phyloP scores from a whole-genome alignment of 768 basidiomycete genomes.

The Boletus fagicola region DNA sequence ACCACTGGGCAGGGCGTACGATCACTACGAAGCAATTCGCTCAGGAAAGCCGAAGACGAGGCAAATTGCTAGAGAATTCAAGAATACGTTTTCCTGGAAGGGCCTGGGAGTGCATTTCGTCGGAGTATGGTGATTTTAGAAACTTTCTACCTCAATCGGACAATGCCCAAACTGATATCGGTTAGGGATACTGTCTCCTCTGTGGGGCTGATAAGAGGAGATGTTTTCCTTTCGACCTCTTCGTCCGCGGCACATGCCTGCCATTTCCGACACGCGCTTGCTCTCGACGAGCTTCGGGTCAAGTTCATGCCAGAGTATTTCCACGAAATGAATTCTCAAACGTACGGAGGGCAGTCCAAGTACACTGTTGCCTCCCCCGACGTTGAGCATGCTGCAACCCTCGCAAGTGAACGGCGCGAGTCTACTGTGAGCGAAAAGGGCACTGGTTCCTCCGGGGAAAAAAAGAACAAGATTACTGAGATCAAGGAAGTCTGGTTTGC shows the following conservation, averaged over 20 bases:
- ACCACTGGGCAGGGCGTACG: conserved; percentile 13
- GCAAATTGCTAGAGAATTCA: conserved; percentile 35
- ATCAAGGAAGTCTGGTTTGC: too few species aligned
- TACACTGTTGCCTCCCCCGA: neutral
- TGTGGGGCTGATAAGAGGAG: conserved; percentile 50
- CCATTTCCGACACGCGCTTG: conserved; percentile 61
- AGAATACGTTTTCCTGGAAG: conserved; percentile 44
- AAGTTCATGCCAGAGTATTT: conserved; percentile 54
- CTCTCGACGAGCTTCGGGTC: conserved; percentile 61
- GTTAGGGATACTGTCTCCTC: conserved; percentile 67
- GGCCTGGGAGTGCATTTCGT: conserved; percentile 42
- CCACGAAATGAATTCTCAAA: conserved; percentile 29
- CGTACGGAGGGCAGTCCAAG: conserved; percentile 11
- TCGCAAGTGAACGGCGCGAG: neutral
- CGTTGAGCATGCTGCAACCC: neutral
- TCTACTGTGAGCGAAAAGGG: neutral
- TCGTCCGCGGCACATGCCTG: conserved; percentile 53
- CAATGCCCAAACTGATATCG: neutral
- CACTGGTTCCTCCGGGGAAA: neutral
- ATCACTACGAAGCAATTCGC: conserved; percentile 20
- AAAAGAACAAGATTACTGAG: conserved; percentile 6
- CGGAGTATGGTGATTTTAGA: conserved; percentile 36
- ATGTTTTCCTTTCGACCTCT: conserved; percentile 53
- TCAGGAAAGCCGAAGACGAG: conserved; percentile 19
- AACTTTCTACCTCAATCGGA: neutral